Conservation (phyloP, 805 yeast genomes). For the Naumovozyma castellii region DNA sequence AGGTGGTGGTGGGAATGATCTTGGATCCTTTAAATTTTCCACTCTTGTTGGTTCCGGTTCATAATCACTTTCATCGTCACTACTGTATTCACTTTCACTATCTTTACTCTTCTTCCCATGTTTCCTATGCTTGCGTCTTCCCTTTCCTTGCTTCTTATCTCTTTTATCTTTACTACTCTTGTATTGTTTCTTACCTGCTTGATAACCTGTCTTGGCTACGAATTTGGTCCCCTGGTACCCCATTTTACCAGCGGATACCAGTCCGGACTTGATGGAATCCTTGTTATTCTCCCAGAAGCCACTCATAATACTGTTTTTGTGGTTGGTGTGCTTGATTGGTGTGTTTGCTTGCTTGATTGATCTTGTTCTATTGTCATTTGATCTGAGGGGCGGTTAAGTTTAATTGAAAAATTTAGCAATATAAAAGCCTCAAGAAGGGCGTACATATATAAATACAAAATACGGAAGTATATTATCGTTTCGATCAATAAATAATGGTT, state of each 20-base stretch:
- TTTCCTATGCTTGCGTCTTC: conserved; percentile 6
- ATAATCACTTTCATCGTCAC: conserved; percentile 7
- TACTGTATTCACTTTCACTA: conserved; percentile 13
- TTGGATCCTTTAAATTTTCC: conserved; percentile 11
- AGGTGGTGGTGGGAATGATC: conserved; percentile 33
- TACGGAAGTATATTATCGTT: no score
- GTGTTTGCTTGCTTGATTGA: no score
- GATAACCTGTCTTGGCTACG: conserved; percentile 34
- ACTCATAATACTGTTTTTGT: conserved; percentile 13
- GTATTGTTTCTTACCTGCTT: conserved; percentile 31
- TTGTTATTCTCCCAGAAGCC: conserved; percentile 37
- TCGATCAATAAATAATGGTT: no score
- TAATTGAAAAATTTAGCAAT: no score
- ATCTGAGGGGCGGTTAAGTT: no score
- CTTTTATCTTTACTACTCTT: conserved; percentile 12
- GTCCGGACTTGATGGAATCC: conserved; percentile 31
- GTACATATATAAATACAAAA: not conserved
- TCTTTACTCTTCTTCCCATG: conserved; percentile 8
- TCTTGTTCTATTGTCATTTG: no score
- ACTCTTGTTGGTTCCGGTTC: conserved; percentile 1
- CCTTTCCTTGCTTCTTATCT: conserved; percentile 5
- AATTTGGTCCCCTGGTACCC: conserved; percentile 33
- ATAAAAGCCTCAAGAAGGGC: not conserved
- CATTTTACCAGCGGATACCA: conserved; percentile 30
- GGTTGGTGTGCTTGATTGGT: no score